phyloP scores from a whole-genome alignment of 371 early-diverging fungal genomes.

The Parasitella parasitica region DNA sequence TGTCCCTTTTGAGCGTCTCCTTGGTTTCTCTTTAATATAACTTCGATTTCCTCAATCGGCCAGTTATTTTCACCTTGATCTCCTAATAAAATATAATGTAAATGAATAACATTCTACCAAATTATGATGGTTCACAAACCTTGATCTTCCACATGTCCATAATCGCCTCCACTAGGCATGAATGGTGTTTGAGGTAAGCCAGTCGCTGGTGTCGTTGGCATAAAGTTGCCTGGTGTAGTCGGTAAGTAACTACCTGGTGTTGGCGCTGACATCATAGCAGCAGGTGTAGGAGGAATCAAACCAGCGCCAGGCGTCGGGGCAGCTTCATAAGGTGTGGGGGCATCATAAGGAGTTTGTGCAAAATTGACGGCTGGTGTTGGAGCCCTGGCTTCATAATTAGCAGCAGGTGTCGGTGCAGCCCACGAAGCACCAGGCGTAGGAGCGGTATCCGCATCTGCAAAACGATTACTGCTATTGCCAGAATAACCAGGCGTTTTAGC shows the following conservation, averaged over 20 bases:
- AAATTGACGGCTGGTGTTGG: constrained; percentile 50
- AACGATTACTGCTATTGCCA: constrained; percentile 14
- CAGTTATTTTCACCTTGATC: constrained; percentile 51
- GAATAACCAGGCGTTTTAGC: constrained; percentile 54
- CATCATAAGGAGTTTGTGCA: constrained; percentile 38
- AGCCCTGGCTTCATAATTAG: constrained; percentile 36
- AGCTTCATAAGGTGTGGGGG: constrained; percentile 35
- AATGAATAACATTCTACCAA: background rate
- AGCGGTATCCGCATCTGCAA: constrained; percentile 33
- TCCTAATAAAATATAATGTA: background rate
- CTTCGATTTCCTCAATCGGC: constrained; percentile 71
- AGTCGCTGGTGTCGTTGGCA: constrained; percentile 57
- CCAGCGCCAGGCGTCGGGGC: constrained; percentile 50
- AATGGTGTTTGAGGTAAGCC: constrained; percentile 63
- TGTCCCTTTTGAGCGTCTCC: constrained; percentile 44
- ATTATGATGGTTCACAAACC: constrained; percentile 18
- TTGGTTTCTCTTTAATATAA: constrained; percentile 37
- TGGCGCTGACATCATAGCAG: constrained; percentile 49
- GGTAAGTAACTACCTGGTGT: constrained; percentile 45
- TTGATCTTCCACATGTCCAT: constrained; percentile 42
- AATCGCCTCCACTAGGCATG: constrained; percentile 62
- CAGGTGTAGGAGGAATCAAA: constrained; percentile 58
- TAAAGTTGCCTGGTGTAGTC: constrained; percentile 38
- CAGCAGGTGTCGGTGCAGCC: constrained; percentile 43
- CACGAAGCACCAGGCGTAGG: constrained; percentile 43